Percentiles rank a stretch among this genome's conserved stretches.
Conservation (phyloP, 2,329 filamentous ascomycete species). For the Emergomyces pasteurianus region DNA sequence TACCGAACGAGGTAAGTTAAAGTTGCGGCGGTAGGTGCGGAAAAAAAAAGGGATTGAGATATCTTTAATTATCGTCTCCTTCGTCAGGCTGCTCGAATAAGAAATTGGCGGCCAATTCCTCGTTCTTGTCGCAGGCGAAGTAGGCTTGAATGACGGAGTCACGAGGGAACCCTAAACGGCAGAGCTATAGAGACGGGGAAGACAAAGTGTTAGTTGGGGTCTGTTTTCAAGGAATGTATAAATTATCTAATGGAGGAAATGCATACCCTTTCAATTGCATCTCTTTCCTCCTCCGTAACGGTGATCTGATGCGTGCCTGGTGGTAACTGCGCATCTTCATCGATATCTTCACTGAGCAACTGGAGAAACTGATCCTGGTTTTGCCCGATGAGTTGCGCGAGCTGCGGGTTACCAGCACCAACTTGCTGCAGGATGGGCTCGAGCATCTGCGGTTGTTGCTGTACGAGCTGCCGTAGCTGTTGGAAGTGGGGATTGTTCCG, state of each 20-base stretch:
- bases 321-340: conserved; percentile 64
- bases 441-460: conserved; percentile 96
- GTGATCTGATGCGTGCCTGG: conserved; percentile 64
- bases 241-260: neutral
- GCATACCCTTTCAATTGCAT: conserved; percentile 87
- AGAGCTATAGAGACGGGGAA: conserved; percentile 47
- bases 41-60: no score
- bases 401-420: conserved; percentile 83
- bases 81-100: conserved; percentile 95
- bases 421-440: conserved; percentile 97
- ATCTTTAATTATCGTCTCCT: conserved; percentile 32
- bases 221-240: neutral
- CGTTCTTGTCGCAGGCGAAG: conserved; percentile 98
- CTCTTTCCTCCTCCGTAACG: conserved; percentile 91
- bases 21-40: neutral
- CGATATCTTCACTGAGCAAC: conserved; percentile 75
- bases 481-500: conserved; percentile 96
- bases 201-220: neutral
- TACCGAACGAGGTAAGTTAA: neutral
- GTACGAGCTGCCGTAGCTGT: conserved; percentile 90
- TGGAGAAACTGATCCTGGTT: conserved; percentile 91
- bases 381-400: conserved; percentile 81
- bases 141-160: conserved; percentile 95
- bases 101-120: conserved; percentile 96
- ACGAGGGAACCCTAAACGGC: conserved; percentile 81